Evolutionary conservation across 1,284 basidiomycete genomes (phyloP).

Genomic region (Moesziomyces globuligerus): DNA sequence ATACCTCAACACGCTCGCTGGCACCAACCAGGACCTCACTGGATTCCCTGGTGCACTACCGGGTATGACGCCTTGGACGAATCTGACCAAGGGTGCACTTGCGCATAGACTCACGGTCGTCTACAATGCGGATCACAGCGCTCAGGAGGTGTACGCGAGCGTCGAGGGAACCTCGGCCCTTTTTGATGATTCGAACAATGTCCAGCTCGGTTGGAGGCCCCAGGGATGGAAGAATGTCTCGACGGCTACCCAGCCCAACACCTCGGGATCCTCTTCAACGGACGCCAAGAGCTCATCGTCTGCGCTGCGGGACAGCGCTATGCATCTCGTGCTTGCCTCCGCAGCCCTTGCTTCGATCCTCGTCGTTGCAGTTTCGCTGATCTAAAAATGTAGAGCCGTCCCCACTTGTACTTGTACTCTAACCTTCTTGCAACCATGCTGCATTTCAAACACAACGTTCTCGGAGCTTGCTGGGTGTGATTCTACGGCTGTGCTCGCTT

Average conservation of each 20-base stretch:
- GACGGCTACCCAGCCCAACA: conserved; percentile 7
- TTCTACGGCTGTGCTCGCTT: too few species aligned
- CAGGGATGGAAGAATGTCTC: conserved; percentile 53
- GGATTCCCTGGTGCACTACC: conserved; percentile 57
- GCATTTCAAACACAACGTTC: too few species aligned
- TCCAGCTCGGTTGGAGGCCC: conserved; percentile 64
- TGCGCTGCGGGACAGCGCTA: too few species aligned
- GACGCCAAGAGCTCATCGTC: not conserved
- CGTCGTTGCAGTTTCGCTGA: not conserved
- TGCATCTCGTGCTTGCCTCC: too few species aligned
- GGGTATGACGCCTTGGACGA: conserved; percentile 40
- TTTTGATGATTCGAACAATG: conserved; percentile 46
- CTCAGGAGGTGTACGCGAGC: conserved; percentile 52
- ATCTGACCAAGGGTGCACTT: conserved; percentile 37
- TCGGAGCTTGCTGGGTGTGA: too few species aligned
- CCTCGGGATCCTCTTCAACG: not conserved
- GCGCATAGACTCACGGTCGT: conserved; percentile 55
- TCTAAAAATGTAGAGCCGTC: not conserved
- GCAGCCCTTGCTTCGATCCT: conserved; percentile 7
- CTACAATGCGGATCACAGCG: conserved; percentile 56
- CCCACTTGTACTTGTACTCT: not conserved
- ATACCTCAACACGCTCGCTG: conserved; percentile 61
- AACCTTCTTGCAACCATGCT: too few species aligned
- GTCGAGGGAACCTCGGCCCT: conserved; percentile 56
- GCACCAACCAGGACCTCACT: conserved; percentile 54